phyloP scores from a whole-genome alignment of 2,329 filamentous ascomycete species.

The Talaromyces islandicus region DNA sequence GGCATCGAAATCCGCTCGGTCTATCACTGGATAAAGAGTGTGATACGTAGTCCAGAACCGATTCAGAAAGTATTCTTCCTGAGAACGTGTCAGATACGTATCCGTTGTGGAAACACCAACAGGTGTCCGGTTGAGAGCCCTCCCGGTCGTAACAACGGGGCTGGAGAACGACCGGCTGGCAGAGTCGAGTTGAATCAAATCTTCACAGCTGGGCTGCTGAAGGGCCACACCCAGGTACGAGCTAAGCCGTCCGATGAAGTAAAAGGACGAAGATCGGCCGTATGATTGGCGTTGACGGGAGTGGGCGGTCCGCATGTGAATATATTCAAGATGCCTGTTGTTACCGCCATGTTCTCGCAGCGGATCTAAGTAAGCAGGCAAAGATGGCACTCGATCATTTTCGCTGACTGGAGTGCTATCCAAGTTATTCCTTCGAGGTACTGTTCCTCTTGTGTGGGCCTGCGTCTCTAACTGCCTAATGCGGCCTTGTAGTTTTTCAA shows the following conservation, averaged over 20 bases:
- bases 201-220: not conserved
- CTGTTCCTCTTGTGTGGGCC: not conserved
- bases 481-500: conserved; percentile 2
- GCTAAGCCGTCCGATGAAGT: conserved; percentile 8
- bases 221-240: not conserved
- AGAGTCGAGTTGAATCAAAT: conserved; percentile 3
- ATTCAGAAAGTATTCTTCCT: conserved; percentile 9
- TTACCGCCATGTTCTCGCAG: not conserved
- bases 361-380: not conserved
- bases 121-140: not conserved
- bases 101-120: not conserved
- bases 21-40: conserved; percentile 4
- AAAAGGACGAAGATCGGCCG: conserved; percentile 7
- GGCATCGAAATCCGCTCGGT: not conserved
- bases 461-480: conserved; percentile 6
- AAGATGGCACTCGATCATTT: not conserved
- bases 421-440: not conserved
- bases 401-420: not conserved
- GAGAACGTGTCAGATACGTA: conserved; percentile 1
- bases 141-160: not conserved
- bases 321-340: conserved; percentile 1
- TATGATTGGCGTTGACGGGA: conserved; percentile 3
- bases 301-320: not conserved
- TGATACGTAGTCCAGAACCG: conserved; percentile 5
- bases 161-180: not conserved